Evolutionary conservation across 2,329 filamentous ascomycete species (phyloP).

Genomic region (Phyllosticta citriasiana): DNA sequence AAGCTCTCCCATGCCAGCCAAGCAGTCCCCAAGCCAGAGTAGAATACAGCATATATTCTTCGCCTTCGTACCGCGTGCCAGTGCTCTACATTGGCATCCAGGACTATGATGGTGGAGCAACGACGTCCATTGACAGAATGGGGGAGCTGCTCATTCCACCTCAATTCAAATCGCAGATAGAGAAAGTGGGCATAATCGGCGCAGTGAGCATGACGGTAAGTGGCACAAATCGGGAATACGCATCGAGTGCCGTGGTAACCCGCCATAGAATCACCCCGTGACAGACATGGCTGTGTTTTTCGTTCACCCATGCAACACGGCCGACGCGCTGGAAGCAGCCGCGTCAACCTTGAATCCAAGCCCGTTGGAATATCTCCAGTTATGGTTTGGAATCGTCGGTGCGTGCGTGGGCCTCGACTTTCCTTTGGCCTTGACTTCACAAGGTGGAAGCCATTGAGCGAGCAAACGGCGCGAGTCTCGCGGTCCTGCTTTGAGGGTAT

Average conservation of each 20-base stretch:
- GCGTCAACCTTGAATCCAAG: conserved; percentile 24
- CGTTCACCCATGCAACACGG: conserved; percentile 84
- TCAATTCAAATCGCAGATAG: conserved; percentile 22
- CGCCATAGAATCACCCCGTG: conserved; percentile 66
- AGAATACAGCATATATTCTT: conserved; percentile 34
- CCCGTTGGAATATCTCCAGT: conserved; percentile 61
- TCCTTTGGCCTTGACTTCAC: conserved; percentile 32
- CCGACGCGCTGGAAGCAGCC: conserved; percentile 61
- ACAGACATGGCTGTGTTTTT: conserved; percentile 75
- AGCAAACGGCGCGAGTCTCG: neutral
- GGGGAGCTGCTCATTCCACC: conserved; percentile 28
- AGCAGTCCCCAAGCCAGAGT: neutral
- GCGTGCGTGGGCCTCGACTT: conserved; percentile 69
- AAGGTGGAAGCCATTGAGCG: conserved; percentile 4
- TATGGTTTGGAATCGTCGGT: conserved; percentile 85
- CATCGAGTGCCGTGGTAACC: neutral
- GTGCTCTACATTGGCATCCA: conserved; percentile 31
- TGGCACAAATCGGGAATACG: neutral
- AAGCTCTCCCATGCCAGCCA: conserved; percentile 12
- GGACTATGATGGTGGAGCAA: neutral
- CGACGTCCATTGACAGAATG: conserved; percentile 23
- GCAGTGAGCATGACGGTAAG: conserved; percentile 28
- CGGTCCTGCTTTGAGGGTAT: conserved; percentile 4
- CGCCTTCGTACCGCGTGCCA: conserved; percentile 35
- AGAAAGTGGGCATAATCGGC: conserved; percentile 28